These are phyloP conservation scores for Xylariales sp. DNA, from an alignment of 2,329 filamentous ascomycete species.

Conservation along the genomic window DNA sequence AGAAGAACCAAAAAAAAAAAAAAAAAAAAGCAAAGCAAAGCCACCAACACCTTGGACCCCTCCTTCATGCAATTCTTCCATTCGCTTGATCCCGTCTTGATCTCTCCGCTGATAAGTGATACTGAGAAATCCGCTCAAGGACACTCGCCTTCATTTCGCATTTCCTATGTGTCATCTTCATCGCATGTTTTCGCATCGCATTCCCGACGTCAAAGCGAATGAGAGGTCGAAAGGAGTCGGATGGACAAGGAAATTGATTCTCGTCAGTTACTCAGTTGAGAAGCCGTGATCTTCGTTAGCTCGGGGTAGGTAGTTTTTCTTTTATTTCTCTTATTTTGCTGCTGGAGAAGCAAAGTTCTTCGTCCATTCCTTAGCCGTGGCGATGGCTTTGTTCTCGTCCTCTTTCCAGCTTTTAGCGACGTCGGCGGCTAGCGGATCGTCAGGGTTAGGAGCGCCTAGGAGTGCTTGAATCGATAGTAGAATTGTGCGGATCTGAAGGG, in stretches of 20 bases:
- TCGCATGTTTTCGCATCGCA: background rate
- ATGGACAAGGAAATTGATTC: background rate
- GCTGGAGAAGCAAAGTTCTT: constrained; percentile 77
- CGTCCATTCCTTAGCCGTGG: constrained; percentile 94
- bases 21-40: constrained; percentile 19
- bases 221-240: background rate
- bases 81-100: background rate
- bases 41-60: constrained; percentile 27
- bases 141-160: background rate
- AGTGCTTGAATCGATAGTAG: constrained; percentile 98
- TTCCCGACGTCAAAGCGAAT: background rate
- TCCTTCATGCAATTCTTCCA: constrained; percentile 20
- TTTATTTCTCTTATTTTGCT: constrained; percentile 41
- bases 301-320: background rate
- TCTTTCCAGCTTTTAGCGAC: constrained; percentile 99
- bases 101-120: constrained; percentile 18
- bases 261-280: background rate
- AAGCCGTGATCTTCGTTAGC: background rate
- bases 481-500: constrained; percentile 96
- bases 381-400: constrained; percentile 90
- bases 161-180: background rate
- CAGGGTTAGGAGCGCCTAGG: constrained; percentile 94
- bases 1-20: background rate
- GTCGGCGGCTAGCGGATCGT: constrained; percentile 97
- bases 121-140: constrained; percentile 3